Evolutionary conservation across 208 protist species (phyloP), one percentile per base, ranked within the genome.

Genomic region (Trypanosoma conorhini): DNA sequence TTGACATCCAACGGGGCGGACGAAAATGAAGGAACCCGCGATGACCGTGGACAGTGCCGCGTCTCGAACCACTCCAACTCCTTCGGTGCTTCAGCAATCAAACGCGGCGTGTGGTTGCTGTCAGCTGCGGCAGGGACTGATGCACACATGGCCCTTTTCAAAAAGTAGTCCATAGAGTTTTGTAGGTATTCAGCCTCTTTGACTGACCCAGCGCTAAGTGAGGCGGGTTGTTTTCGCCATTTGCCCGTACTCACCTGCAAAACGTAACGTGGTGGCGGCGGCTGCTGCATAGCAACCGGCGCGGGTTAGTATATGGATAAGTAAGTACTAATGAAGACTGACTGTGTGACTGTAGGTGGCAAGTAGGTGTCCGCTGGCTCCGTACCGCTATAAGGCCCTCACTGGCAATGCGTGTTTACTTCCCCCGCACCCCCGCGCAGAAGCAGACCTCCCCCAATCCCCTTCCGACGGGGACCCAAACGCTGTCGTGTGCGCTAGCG

Each of bases 81-180:
- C 12, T 38, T 64, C n/a, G 54, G 7, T 21, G 62, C n/a, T 17
- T 67, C 42, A 19, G n/a, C 35, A 15, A 59, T 21, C 24, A 19
- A 21, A 17, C 30, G 12, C 21, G 1, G 2, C 0, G 21, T 26
- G 8, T 54, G 33, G 8, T 44, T 35, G 8, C 24, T 21, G 17
- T 51, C 17, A 1, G 28, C 24, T 54, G 52, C 17, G 19, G 44
- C 9, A 12, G 46, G 5, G 13, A 52, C n/a, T 2, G 65, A 52
- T 28, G 51, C 35, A 33, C 63, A 66, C 72, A 77, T 77, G 26
- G 72, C 59, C n/a, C 54, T 62, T 13, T 80, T 67, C 38, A 94
- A 66, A 48, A 89, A 87, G 57, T 81, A 86, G 55, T 94, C 89
- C 38, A 82, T 83, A 31, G 86, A 87, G 69, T 83, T 91, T 48